Conservation (phyloP, 495 filamentous ascomycete genomes). For the Aspergillus egyptiacus region DNA sequence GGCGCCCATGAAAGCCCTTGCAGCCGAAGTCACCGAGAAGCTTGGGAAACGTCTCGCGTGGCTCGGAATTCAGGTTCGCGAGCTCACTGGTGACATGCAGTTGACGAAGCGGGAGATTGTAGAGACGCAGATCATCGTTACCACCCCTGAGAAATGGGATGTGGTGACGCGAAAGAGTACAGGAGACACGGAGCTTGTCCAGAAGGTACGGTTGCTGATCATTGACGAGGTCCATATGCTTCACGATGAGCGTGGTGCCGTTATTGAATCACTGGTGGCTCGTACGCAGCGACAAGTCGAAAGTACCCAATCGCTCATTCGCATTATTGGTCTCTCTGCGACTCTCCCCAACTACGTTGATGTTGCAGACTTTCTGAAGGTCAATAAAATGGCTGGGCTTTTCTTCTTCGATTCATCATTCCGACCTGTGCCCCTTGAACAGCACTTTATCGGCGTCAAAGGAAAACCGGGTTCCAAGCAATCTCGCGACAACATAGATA, state of each 20-base stretch:
- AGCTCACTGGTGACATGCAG: conserved; percentile 98
- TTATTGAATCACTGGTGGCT: conserved; percentile 90
- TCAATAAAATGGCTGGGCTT: conserved; percentile 85
- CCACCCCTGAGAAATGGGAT: conserved; percentile 99
- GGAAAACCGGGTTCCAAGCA: conserved; percentile 75
- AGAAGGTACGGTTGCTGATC: conserved; percentile 92
- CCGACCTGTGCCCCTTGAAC: conserved; percentile 90
- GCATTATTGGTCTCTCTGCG: conserved; percentile 90
- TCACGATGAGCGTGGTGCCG: conserved; percentile 93
- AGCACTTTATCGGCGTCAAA: conserved; percentile 95
- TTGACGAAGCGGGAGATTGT: conserved; percentile 94
- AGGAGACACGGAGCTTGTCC: conserved; percentile 93
- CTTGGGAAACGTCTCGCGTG: conserved; percentile 88
- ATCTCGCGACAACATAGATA: conserved; percentile 83
- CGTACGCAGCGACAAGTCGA: conserved; percentile 94
- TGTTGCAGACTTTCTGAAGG: conserved; percentile 92
- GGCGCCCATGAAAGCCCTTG: conserved; percentile 95
- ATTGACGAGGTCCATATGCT: conserved; percentile 99
- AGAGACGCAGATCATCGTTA: conserved; percentile 95
- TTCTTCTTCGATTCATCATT: conserved; percentile 98
- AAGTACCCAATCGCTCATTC: conserved; percentile 94
- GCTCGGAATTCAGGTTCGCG: conserved; percentile 82
- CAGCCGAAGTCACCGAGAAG: conserved; percentile 94
- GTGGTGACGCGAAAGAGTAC: conserved; percentile 95
- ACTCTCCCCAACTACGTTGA: conserved; percentile 95